Evolutionary conservation across 1,284 basidiomycete genomes (phyloP), one percentile per base, ranked within the genome.

Genomic region (Pseudozyma thailandica): DNA sequence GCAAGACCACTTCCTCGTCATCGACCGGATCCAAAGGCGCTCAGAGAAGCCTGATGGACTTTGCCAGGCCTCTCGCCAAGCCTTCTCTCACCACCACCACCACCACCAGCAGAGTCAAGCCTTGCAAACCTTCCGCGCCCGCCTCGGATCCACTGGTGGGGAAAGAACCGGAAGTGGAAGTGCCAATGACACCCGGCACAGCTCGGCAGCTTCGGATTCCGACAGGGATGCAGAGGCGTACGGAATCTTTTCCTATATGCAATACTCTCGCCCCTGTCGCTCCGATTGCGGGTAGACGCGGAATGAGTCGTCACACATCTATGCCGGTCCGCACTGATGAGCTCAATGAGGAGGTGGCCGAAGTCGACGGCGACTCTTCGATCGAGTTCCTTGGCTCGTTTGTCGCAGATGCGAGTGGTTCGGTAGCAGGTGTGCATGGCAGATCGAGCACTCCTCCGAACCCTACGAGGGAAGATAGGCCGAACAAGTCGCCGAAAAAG

Each of bases 301-400:
- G 35, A 7, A 10, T 54, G 13, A 21, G 25, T 0, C 25, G 47
- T 4, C 35, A 54, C 15, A 35, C 10, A 2, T 61, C 58, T 1
- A 25, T 54, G 13, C 50, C 57, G 5, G 13, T 4, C n/a, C 37
- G 18, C 8, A 5, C 35, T 16, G 47, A 41, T 4, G 39, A 41
- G 33, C 5, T 7, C 33, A 16, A 20, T 21, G n/a, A 46, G 18
- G 20, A 20, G 26, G 21, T n/a, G 37, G 30, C 6, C 20, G 35
- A 37, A 9, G 42, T 46, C 15, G 53, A 54, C 12, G 26, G 37
- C 18, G 62, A 65, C 35, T 65, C 62, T 13, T 50, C 43, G 23
- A 63, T 70, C 31, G 66, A 63, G 25, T 70, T 70, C 16, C 46
- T 68, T n/a, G 64, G 64, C 2, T 25, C 48, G 1, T 27, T 54